Conservation (phyloP, 306 rosid species). For the Casuarina cunninghamiana region DNA sequence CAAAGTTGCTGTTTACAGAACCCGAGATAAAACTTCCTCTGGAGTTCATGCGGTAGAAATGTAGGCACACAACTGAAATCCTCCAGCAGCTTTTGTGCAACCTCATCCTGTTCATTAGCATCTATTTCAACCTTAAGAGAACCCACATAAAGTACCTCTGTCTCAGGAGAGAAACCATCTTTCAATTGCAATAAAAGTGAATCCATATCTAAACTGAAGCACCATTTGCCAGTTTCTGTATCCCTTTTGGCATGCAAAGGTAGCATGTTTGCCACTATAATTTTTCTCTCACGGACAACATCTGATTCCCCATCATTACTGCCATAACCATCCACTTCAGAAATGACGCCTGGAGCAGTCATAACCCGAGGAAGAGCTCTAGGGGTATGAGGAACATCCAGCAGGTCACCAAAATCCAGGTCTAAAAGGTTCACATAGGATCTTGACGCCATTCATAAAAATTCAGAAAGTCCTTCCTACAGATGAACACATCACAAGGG, state of each 20-base stretch:
- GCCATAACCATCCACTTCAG: constrained; percentile 54
- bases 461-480: constrained; percentile 17
- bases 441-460: constrained; percentile 53
- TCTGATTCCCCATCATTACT: constrained; percentile 64
- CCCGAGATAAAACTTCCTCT: constrained; percentile 64
- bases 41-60: constrained; percentile 71
- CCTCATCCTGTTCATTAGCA: constrained; percentile 67
- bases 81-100: constrained; percentile 69
- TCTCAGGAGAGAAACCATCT: constrained; percentile 72
- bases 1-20: constrained; percentile 78
- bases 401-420: constrained; percentile 56
- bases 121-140: constrained; percentile 76
- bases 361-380: constrained; percentile 68
- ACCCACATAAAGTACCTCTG: constrained; percentile 77
- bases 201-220: constrained; percentile 77
- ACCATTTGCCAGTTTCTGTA: constrained; percentile 58
- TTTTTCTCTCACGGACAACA: constrained; percentile 62
- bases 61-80: constrained; percentile 77
- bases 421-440: constrained; percentile 57
- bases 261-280: constrained; percentile 78
- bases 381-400: constrained; percentile 66
- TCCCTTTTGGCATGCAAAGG: constrained; percentile 77
- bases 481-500: constrained; percentile 8
- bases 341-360: constrained; percentile 76
- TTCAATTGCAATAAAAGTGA: constrained; percentile 63